Base-by-base conservation (phyloP, 2,329 filamentous ascomycete genomes). In the Ceratocystis albifundus region DNA sequence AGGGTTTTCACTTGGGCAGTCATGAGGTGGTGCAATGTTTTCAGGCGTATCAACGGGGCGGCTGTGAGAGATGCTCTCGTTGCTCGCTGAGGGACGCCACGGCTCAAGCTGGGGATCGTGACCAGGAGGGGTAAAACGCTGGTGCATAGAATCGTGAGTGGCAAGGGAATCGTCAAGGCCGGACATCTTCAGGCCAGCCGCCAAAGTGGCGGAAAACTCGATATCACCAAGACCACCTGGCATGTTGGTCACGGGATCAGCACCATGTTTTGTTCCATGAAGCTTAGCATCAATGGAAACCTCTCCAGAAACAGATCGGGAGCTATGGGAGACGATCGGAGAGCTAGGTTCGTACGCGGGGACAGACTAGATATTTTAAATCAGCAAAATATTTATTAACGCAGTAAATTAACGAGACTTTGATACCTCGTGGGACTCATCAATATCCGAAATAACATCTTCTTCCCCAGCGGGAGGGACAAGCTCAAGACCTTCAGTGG, bases 281-380 rank as follows among this genome's bases (percentile, higher is more conserved):
- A 46, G 20, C n/a, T 64, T 20, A 7, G 6, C 28, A 8, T 61
- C 64, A 30, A 53, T 55, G 48, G 32, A 25, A 28, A 55, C 25
- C 61, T 64, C 30, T 30, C 48, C 53, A 45, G 41, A 61, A n/a
- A 53, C 36, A 15, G 50, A 22, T 70, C 69, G 77, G 76, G 69
- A 76, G 20, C 20, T 45, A 65, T 65, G 59, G n/a, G 46, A 59
- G 48, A 48, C 46, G n/a, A 68, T 50, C n/a, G 66, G 64, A 63
- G 66, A 67, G 28, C 50, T 61, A 53, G 66, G 66, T 57, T 65
- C 63, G 50, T 68, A 68, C n/a, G 48, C 57, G 36, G 63, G 46
- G 45, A 65, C 45, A 59, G 41, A 59, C 66, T 68, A 68, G 48
- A 65, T 62, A 50, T 22, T 61, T n/a, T 20, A 57, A 45, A 65